These are phyloP conservation scores for Aspergillus sclerotioniger DNA, from an alignment of 495 filamentous ascomycete genomes.

Conservation along the genomic window DNA sequence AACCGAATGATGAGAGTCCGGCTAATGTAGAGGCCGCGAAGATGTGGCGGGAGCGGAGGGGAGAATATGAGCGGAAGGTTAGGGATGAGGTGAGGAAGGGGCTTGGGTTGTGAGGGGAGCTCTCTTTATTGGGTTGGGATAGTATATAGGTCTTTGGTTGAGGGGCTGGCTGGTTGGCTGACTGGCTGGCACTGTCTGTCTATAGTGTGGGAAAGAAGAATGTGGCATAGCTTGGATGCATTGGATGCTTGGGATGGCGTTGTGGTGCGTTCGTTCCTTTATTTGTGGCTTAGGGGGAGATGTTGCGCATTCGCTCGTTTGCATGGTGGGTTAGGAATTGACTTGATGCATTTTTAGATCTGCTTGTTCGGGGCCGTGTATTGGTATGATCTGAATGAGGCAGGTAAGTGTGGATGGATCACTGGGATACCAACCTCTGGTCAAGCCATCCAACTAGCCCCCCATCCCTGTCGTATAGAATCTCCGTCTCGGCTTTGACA, in stretches of 20 bases:
- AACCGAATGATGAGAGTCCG: slow-evolving; percentile 97
- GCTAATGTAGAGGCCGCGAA: slow-evolving; percentile 97
- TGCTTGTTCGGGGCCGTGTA: background rate
- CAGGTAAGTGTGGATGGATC: background rate
- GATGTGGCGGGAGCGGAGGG: slow-evolving; percentile 91
- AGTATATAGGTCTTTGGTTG: background rate
- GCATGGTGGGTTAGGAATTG: background rate
- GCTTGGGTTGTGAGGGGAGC: slow-evolving; percentile 46
- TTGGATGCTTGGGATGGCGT: slow-evolving; percentile 23
- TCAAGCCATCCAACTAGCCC: slow-evolving; percentile 68
- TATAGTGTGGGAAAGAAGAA: background rate
- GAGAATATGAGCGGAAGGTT: slow-evolving; percentile 84
- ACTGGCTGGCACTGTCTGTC: background rate
- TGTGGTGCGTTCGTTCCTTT: slow-evolving; percentile 14
- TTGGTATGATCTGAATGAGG: background rate
- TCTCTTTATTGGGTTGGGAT: background rate
- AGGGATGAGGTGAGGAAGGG: slow-evolving; percentile 73
- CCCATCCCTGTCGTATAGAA: slow-evolving; percentile 60
- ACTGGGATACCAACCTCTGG: slow-evolving; percentile 25
- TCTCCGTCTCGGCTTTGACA: slow-evolving; percentile 87
- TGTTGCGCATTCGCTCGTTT: slow-evolving; percentile 1
- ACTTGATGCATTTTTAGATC: background rate
- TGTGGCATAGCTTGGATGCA: slow-evolving; percentile 3
- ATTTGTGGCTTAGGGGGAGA: background rate
- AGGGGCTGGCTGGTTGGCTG: background rate